A percentile compares a stretch with the other conserved stretches of the same genome.
phyloP scores from a whole-genome alignment of 23 red algal species.

The Gracilaria domingensis region DNA sequence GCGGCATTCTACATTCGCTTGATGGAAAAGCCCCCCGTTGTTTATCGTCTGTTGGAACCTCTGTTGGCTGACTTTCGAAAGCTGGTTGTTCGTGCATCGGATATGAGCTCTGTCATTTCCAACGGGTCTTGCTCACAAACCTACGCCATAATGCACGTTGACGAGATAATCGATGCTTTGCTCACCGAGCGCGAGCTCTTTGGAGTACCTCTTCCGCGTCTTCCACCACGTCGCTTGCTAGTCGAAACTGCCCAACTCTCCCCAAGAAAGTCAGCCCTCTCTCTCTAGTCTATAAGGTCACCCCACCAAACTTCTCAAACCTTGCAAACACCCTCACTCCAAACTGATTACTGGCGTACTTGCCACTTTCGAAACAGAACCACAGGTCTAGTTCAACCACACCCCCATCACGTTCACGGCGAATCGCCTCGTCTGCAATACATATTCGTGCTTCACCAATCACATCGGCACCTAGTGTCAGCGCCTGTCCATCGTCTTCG shows the following conservation, averaged over 20 bases:
- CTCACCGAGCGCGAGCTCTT: slow-evolving; percentile 66
- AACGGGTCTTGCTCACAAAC: background rate
- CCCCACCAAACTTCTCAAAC: background rate
- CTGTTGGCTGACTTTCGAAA: slow-evolving; percentile 85
- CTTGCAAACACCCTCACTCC: slow-evolving; percentile 31
- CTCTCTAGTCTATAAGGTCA: background rate
- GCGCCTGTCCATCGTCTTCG: slow-evolving; percentile 31
- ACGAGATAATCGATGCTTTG: slow-evolving; percentile 78
- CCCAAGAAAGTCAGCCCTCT: slow-evolving; percentile 5
- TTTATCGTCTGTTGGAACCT: slow-evolving; percentile 76
- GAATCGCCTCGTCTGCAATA: background rate
- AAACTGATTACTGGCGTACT: background rate
- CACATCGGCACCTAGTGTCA: slow-evolving; percentile 24
- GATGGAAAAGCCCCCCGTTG: slow-evolving; percentile 30
- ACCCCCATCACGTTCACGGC: background rate
- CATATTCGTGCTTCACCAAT: slow-evolving; percentile 11
- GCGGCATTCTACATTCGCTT: slow-evolving; percentile 88
- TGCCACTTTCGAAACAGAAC: background rate
- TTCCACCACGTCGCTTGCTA: slow-evolving; percentile 65
- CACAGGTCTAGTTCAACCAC: background rate
- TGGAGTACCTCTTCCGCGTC: slow-evolving; percentile 82
- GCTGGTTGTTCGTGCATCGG: slow-evolving; percentile 47
- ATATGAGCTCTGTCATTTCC: background rate
- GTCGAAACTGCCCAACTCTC: slow-evolving; percentile 54
- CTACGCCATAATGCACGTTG: slow-evolving; percentile 65